Base-by-base conservation (phyloP, 305 asterid genomes). In the Andrographis paniculata region DNA sequence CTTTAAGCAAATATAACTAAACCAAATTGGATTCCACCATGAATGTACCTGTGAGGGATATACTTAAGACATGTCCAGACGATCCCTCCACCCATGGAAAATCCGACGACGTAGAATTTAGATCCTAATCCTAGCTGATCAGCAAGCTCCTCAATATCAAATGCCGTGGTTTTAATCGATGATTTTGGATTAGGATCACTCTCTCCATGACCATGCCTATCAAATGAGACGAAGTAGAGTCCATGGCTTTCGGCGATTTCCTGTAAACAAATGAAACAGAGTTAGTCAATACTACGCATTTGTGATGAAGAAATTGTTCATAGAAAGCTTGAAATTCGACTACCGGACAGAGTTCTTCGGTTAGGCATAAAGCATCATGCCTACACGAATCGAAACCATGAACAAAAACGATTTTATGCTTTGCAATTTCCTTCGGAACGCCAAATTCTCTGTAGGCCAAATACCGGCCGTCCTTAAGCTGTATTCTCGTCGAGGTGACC, bases 151-250 rank as follows among this genome's bases (percentile, higher is more conserved):
- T 81, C 93, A 17, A 84, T 57, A 48, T 88, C 97, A 0, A 48
- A 58, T 18, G 95, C 83, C 54, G 73, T 67, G 69, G 79, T 75
- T 60, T 68, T 70, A 20, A 70, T 51, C 10, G 95, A 74, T 35
- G 70, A 71, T 14, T 49, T 69, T 3, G 92, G 88, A 63, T 80
- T 59, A 50, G 94, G 95, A 64, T 78, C 93, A 55, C 94, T 88
- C 71, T 87, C 86, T 40, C 95, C 95, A 67, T 87, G 83, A 59
- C 96, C 96, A 39, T 94, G 87, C 45, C 96, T 74, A 55, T 87
- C 95, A 42, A 87, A 74, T 12, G 95, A 72, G 41, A 83, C 83
- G 9, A 78, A 53, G 72, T 80, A 75, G 42, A 87, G 45, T 51
- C 78, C 83, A 59, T 75, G 50, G 56, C 65, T 72, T 49, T 87